These are phyloP conservation scores for Solanum hybrid DNA, from an alignment of 305 asterid genomes.

Conservation along the genomic window DNA sequence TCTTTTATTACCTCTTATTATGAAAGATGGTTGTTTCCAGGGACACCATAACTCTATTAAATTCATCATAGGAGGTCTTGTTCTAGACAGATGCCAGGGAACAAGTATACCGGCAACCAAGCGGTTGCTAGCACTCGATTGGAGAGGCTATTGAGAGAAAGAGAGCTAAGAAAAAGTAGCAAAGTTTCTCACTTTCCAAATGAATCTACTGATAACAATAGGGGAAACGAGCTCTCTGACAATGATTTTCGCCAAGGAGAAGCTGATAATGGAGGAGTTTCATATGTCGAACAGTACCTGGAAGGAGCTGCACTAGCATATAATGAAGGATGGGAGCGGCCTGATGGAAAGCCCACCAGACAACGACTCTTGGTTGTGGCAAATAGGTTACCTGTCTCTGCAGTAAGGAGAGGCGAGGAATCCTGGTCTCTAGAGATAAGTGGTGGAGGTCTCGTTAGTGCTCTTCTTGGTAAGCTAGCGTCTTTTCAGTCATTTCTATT, in stretches of 20 bases:
- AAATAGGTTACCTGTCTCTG: constrained; percentile 93
- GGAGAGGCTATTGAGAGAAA: constrained; percentile 63
- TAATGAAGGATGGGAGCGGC: constrained; percentile 54
- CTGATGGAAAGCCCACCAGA: constrained; percentile 45
- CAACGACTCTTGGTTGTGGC: constrained; percentile 96
- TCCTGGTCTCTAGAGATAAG: constrained; percentile 91
- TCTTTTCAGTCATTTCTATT: not conserved
- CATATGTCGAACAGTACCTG: constrained; percentile 44
- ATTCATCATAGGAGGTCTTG: constrained; percentile 28
- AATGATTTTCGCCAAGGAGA: constrained; percentile 27
- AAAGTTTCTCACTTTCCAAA: constrained; percentile 23
- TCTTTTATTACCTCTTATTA: constrained; percentile 19
- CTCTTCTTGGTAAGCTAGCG: constrained; percentile 72
- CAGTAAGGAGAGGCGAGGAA: constrained; percentile 81
- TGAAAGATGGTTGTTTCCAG: constrained; percentile 57
- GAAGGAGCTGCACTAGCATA: constrained; percentile 49
- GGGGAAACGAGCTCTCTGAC: constrained; percentile 38
- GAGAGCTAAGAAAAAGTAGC: constrained; percentile 53
- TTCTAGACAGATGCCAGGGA: constrained; percentile 75
- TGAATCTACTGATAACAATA: constrained; percentile 37
- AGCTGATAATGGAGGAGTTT: constrained; percentile 21
- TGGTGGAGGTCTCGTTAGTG: constrained; percentile 96
- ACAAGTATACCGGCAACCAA: constrained; percentile 51
- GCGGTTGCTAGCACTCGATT: constrained; percentile 34
- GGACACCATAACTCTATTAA: constrained; percentile 28